Evolutionary conservation across 352 stramenopile species (phyloP).

Genomic region (Globisporangium recalcitrans): DNA sequence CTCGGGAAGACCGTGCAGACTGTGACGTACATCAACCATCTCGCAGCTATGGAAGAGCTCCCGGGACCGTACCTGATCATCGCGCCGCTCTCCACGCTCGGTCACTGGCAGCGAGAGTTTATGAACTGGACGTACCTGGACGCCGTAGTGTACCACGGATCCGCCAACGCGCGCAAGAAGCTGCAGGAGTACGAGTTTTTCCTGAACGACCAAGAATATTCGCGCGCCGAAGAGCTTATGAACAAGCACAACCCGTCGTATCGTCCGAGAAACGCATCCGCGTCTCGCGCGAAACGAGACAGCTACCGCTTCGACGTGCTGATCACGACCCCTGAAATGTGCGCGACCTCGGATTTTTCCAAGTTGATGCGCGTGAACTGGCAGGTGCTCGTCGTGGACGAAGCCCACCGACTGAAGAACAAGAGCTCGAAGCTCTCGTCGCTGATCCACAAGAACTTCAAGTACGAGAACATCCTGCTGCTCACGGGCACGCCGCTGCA

Average conservation of each 20-base stretch:
- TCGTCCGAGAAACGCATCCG: slow-evolving; percentile 5
- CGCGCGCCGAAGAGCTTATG: slow-evolving; percentile 28
- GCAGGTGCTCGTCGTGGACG: slow-evolving; percentile 97
- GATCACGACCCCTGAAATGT: slow-evolving; percentile 99
- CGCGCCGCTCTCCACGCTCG: slow-evolving; percentile 96
- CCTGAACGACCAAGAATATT: slow-evolving; percentile 44
- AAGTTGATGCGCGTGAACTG: slow-evolving; percentile 93
- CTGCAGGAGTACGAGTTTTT: slow-evolving; percentile 97
- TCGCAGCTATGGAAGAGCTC: slow-evolving; percentile 92
- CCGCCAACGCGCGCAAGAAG: slow-evolving; percentile 75
- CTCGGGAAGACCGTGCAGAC: slow-evolving; percentile 95
- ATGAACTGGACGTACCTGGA: slow-evolving; percentile 97
- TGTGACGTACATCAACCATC: slow-evolving; percentile 94
- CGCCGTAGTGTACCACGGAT: slow-evolving; percentile 98
- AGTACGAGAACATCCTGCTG: slow-evolving; percentile 82
- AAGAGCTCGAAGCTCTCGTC: slow-evolving; percentile 93
- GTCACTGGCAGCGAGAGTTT: slow-evolving; percentile 96
- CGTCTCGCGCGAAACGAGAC: slow-evolving; percentile 34
- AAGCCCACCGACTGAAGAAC: slow-evolving; percentile 99
- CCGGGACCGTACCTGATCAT: slow-evolving; percentile 96
- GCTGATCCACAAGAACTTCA: slow-evolving; percentile 74
- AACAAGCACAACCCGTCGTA: slow-evolving; percentile 11
- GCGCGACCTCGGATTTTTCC: slow-evolving; percentile 90
- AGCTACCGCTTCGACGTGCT: slow-evolving; percentile 97
- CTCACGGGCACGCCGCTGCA: slow-evolving; percentile 89